A percentile compares a stretch with the other conserved stretches of the same genome.
Conservation (phyloP, 2,329 filamentous ascomycete genomes). For the Ophiostoma sp. region DNA sequence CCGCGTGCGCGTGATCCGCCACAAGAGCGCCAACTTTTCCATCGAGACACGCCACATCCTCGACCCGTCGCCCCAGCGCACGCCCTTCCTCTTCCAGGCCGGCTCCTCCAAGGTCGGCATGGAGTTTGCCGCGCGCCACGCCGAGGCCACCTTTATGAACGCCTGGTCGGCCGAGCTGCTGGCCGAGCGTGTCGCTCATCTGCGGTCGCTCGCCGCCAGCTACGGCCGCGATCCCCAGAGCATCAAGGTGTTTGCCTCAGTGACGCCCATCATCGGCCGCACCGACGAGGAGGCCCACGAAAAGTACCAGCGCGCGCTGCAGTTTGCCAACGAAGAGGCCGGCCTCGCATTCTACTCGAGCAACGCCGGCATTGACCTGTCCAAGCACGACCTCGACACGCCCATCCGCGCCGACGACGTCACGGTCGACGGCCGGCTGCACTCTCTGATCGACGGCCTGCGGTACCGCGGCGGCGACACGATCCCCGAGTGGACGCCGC, state of each 20-base stretch:
- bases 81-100: slow-evolving; percentile 27
- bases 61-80: slow-evolving; percentile 18
- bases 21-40: slow-evolving; percentile 19
- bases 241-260: slow-evolving; percentile 27
- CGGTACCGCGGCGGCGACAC: slow-evolving; percentile 13
- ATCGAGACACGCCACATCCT: slow-evolving; percentile 10
- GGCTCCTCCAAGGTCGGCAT: slow-evolving; percentile 27
- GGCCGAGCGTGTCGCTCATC: slow-evolving; percentile 19
- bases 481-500: slow-evolving; percentile 23
- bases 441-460: slow-evolving; percentile 15
- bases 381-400: slow-evolving; percentile 27
- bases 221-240: slow-evolving; percentile 25
- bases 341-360: slow-evolving; percentile 29
- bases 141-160: slow-evolving; percentile 28
- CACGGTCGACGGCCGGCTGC: slow-evolving; percentile 22
- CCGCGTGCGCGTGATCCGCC: slow-evolving; percentile 16
- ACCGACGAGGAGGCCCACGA: slow-evolving; percentile 27
- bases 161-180: slow-evolving; percentile 23
- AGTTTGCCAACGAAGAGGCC: slow-evolving; percentile 26
- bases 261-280: slow-evolving; percentile 26
- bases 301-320: slow-evolving; percentile 25
- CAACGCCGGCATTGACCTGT: slow-evolving; percentile 29
- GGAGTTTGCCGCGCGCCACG: slow-evolving; percentile 28
- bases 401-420: slow-evolving; percentile 12
- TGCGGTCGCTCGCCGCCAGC: slow-evolving; percentile 21